Conservation (phyloP, 441 rosid species). For the Adansonia madagascariensis region DNA sequence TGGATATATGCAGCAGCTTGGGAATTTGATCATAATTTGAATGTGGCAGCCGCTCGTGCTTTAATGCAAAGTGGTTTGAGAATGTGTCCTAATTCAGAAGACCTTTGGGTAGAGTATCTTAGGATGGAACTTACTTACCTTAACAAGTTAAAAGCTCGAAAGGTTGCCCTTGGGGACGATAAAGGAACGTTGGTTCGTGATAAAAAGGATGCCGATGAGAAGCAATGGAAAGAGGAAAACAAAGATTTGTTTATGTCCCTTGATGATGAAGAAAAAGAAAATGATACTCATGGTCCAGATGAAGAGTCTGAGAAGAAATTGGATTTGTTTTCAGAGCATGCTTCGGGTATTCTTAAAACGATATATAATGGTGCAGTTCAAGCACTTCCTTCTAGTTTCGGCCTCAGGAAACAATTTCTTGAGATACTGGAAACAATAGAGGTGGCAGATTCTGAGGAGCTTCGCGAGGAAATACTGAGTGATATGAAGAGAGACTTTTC, state of each 20-base stretch:
- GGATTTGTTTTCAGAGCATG: slow-evolving; percentile 68
- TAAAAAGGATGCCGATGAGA: slow-evolving; percentile 39
- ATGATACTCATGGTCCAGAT: slow-evolving; percentile 37
- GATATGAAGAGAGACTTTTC: slow-evolving; percentile 81
- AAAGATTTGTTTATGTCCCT: slow-evolving; percentile 68
- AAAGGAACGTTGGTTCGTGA: slow-evolving; percentile 60
- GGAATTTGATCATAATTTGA: slow-evolving; percentile 87
- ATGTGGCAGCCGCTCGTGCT: slow-evolving; percentile 84
- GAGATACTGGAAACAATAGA: slow-evolving; percentile 76
- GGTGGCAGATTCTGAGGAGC: slow-evolving; percentile 63
- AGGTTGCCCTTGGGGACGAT: slow-evolving; percentile 81
- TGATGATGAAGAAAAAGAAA: slow-evolving; percentile 48
- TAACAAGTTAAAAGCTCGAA: slow-evolving; percentile 82
- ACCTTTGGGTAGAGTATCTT: slow-evolving; percentile 91
- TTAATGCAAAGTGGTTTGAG: slow-evolving; percentile 91
- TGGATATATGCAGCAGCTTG: slow-evolving; percentile 99
- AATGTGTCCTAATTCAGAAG: slow-evolving; percentile 73
- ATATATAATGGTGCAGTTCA: slow-evolving; percentile 73
- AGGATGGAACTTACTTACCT: slow-evolving; percentile 89
- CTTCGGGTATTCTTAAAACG: slow-evolving; percentile 62
- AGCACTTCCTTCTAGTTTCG: slow-evolving; percentile 74
- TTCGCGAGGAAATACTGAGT: slow-evolving; percentile 58
- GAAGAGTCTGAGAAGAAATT: slow-evolving; percentile 47
- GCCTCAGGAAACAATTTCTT: slow-evolving; percentile 67
- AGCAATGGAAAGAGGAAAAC: slow-evolving; percentile 70